Base-by-base conservation (phyloP, 345 rosid genomes). In the Acer saccharum region DNA sequence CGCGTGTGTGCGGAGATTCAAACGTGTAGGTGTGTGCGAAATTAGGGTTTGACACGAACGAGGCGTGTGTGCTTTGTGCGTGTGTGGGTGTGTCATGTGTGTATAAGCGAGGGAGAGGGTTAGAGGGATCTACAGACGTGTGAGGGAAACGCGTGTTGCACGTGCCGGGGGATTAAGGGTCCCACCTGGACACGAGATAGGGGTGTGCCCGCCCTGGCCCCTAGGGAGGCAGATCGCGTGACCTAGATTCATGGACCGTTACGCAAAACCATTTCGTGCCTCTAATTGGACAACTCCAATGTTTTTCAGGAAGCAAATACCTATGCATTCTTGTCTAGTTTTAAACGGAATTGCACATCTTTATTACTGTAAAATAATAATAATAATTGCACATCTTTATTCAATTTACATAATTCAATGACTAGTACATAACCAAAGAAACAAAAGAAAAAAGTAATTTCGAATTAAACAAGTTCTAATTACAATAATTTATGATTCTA, bases 21-120 rank as follows among this genome's bases (percentile, higher is more conserved):
- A 87, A 86, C 92, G 92, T 88, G 93, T 80, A 77, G 84, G 74
- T 69, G 76, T 74, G 84, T 83, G 88, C 74, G 86, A 77, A 82
- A 43, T 58, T 41, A 58, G 81, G 84, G 84, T 16, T 87, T 90
- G 93, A 85, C 98, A 94, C 98, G 98, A 83, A 88, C 82, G 83
- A 73, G 87, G 96, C 97, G 93, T 91, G 98, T 57, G 98, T 63
- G 79, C 18, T 46, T 70, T 64, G 72, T 13, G 62, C 39, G 74
- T 63, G 88, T 62, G 68, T 43, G 65, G 7, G 75, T 17, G 66
- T 72, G 86, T 32, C 5, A 69, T 32, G 39, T 10, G 67, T 72
- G 87, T 35, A 76, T 73, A 78, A 74, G 81, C 83, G 16, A 68
- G 76, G 29, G 72, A 78, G 79, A 43, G 54, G 79, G 79, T 29